Evolutionary conservation across 2,329 filamentous ascomycete genomes (phyloP).

Genomic region (Bimuria novae-zelandiae): DNA sequence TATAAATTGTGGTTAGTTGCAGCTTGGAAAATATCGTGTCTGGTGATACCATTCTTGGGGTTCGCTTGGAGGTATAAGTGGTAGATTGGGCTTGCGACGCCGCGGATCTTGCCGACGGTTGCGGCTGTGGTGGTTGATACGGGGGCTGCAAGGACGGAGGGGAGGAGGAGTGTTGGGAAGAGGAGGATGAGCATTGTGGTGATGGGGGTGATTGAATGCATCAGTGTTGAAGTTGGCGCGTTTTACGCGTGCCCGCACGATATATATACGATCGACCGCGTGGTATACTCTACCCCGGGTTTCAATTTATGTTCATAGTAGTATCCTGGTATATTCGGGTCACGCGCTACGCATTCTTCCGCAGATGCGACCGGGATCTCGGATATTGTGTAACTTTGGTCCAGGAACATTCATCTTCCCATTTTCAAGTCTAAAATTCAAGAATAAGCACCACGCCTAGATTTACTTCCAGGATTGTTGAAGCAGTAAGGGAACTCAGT

Average conservation of each 20-base stretch:
- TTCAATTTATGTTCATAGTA: constrained; percentile 1
- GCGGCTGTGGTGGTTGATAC: constrained; percentile 30
- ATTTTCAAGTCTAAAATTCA: too few species aligned
- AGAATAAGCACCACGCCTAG: too few species aligned
- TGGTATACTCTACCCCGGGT: background rate
- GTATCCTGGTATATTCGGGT: constrained; percentile 4
- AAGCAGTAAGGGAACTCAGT: too few species aligned
- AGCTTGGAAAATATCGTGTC: background rate
- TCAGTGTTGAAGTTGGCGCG: background rate
- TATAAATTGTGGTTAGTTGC: too few species aligned
- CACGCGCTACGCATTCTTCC: constrained; percentile 13
- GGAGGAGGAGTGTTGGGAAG: constrained; percentile 4
- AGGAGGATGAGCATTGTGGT: constrained; percentile 5
- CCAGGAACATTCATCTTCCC: background rate
- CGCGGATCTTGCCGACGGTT: constrained; percentile 57
- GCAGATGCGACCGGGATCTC: background rate
- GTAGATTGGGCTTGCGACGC: constrained; percentile 56
- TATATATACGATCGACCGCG: constrained; percentile 5
- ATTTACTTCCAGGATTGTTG: too few species aligned
- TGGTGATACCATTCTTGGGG: constrained; percentile 49
- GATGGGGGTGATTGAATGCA: background rate
- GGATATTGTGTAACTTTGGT: background rate
- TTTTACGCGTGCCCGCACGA: background rate
- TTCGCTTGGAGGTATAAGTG: constrained; percentile 59
- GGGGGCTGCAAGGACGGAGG: constrained; percentile 15